Base-by-base conservation (phyloP, 768 basidiomycete species). In the Gymnopilus dilepis region DNA sequence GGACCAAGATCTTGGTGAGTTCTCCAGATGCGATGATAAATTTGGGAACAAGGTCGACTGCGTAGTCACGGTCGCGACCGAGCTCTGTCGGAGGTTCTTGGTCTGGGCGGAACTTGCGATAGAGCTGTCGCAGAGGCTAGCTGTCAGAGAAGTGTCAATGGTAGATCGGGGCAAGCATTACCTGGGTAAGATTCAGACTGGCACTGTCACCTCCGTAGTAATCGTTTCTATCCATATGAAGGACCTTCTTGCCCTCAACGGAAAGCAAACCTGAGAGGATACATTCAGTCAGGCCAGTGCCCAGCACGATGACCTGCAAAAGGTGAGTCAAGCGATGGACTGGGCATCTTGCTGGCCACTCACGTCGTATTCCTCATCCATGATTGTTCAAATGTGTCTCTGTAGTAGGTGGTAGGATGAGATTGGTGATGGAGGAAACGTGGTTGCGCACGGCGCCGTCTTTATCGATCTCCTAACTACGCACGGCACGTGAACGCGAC, bases 291-390 rank as follows among this genome's bases (percentile, higher is more conserved):
- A 99, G 81, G 63, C 97, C 97, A 63, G 97, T 99, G 62, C 97
- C 97, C 70, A 99, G 86, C 65, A 95, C 90, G 75, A 94, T 85
- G 76, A 92, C 92, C 91, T 94, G 73, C 34, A 51, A 47, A 47
- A n/a, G 30, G 31, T 30, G 53, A 21, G 62, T 59, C 15, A 50
- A 48, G 28, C 33, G 15, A 8, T 48, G 19, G 9, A 19, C 0
- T 15, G 30, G 9, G 28, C 19, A 19, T 61, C 43, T 53, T 56
- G 52, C 57, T 56, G 48, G 59, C 45, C 34, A 71, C 76, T 64
- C 75, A 97, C 96, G 77, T 98, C 96, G 81, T 98, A 99, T 83
- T 94, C 91, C 84, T 99, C 97, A 90, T 99, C 97, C 97, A 99
- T 97, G 76, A 70, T 80, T 67, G 57, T 21, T 58, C 42, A 50